Percentiles rank a stretch among this genome's conserved stretches.
These are phyloP conservation scores for Yarrowia porcina DNA, from an alignment of 805 yeast genomes.

Conservation along the genomic window DNA sequence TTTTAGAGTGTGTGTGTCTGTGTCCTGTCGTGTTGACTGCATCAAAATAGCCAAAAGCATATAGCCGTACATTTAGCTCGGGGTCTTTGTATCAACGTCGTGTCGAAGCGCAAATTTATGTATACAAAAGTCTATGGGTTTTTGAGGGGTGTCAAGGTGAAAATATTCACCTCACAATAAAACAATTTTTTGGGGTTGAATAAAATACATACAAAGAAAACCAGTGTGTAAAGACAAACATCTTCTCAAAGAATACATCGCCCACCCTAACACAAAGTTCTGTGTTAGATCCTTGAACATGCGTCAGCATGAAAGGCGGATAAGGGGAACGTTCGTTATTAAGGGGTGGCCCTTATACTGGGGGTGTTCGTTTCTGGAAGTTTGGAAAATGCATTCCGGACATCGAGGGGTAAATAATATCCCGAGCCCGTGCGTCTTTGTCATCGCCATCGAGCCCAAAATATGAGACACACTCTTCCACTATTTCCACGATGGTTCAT, in stretches of 20 bases:
- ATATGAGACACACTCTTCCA: not conserved
- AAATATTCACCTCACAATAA: no score
- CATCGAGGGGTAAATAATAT: not conserved
- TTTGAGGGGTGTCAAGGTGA: not conserved
- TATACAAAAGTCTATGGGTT: not conserved
- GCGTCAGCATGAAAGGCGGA: constrained; percentile 12
- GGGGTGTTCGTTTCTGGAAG: not conserved
- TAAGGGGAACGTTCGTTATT: constrained; percentile 3
- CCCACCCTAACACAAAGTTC: not conserved
- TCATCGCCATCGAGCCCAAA: no score
- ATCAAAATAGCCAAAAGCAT: constrained; percentile 16
- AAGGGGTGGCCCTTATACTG: not conserved
- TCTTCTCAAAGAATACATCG: no score
- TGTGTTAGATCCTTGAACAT: not conserved
- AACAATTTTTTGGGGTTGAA: no score
- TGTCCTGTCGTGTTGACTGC: constrained; percentile 5
- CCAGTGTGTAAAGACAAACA: no score
- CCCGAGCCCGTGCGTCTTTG: not conserved
- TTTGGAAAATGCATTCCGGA: not conserved
- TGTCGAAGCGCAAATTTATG: constrained; percentile 16
- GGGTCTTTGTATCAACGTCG: constrained; percentile 7
- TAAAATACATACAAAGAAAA: no score
- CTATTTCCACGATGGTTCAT: not conserved
- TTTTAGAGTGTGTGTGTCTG: not conserved
- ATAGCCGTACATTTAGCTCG: constrained; percentile 15